These are phyloP conservation scores for Mucor saturninus DNA, from an alignment of 371 early-diverging fungal genomes.

Conservation along the genomic window DNA sequence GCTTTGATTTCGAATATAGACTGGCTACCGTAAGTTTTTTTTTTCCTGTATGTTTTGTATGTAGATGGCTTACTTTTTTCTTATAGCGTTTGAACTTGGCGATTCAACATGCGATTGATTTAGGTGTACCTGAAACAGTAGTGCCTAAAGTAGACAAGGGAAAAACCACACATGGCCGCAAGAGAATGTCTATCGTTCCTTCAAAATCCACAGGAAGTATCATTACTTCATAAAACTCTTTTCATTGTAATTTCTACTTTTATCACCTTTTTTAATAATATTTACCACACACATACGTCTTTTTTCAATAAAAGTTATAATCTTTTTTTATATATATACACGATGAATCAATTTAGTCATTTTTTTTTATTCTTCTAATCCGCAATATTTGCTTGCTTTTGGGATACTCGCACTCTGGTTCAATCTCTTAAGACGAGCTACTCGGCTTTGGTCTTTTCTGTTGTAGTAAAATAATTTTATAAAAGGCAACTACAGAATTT, in stretches of 20 bases:
- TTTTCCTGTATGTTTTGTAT: background rate
- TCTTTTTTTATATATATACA: too few species aligned
- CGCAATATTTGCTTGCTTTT: too few species aligned
- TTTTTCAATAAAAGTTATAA: too few species aligned
- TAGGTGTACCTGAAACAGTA: constrained; percentile 43
- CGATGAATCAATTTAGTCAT: too few species aligned
- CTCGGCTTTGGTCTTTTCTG: too few species aligned
- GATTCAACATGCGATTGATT: constrained; percentile 51
- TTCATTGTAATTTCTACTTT: background rate
- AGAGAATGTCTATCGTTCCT: constrained; percentile 41
- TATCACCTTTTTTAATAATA: too few species aligned
- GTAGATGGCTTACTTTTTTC: constrained; percentile 2
- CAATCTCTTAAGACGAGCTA: too few species aligned
- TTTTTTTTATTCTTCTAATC: too few species aligned
- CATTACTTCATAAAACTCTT: constrained; percentile 3
- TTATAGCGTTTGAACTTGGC: constrained; percentile 48
- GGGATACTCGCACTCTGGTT: too few species aligned
- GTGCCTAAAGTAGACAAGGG: constrained; percentile 39
- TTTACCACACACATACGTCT: too few species aligned
- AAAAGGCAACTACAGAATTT: too few species aligned
- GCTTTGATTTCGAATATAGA: constrained; percentile 65
- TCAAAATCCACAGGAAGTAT: constrained; percentile 20
- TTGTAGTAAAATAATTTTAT: too few species aligned
- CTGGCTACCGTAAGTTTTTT: constrained; percentile 43
- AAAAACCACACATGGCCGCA: constrained; percentile 47